phyloP scores from a whole-genome alignment of 2,329 filamentous ascomycete species.

The Beauveria australis region DNA sequence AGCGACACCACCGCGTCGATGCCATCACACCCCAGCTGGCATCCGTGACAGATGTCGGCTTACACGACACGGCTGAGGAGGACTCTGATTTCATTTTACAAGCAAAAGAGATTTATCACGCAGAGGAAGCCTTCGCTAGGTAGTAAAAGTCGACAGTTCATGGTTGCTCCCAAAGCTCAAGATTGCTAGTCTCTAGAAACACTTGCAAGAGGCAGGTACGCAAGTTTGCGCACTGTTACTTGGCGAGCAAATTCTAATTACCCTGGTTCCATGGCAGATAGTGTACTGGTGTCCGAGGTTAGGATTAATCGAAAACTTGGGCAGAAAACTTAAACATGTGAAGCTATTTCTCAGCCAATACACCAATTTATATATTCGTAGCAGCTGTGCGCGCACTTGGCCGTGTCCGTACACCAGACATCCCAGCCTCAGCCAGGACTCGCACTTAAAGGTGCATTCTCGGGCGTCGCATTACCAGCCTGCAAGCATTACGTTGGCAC shows the following conservation, averaged over 20 bases:
- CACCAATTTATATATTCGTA: slow-evolving; percentile 31
- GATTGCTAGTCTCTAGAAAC: slow-evolving; percentile 1
- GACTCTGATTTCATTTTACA: no score
- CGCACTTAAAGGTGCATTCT: slow-evolving; percentile 53
- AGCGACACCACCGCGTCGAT: background rate
- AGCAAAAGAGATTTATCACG: background rate
- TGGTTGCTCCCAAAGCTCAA: slow-evolving; percentile 5
- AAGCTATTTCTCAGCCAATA: slow-evolving; percentile 34
- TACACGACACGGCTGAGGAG: background rate
- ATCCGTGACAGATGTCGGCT: background rate
- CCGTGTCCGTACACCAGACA: slow-evolving; percentile 47
- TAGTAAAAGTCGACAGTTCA: background rate
- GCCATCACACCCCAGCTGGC: background rate
- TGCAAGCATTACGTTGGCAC: slow-evolving; percentile 17
- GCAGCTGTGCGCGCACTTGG: slow-evolving; percentile 21
- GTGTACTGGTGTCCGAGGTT: background rate
- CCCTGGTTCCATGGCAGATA: background rate
- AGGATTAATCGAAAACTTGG: no score
- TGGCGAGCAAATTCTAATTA: background rate
- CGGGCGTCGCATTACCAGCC: slow-evolving; percentile 49
- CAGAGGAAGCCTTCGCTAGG: background rate
- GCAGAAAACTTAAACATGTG: slow-evolving; percentile 36
- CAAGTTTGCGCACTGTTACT: background rate
- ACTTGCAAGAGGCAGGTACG: background rate
- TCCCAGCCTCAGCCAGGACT: slow-evolving; percentile 46